These are phyloP conservation scores for Tylopilus rubrobrunneus DNA, from an alignment of 768 basidiomycete genomes.

Conservation along the genomic window DNA sequence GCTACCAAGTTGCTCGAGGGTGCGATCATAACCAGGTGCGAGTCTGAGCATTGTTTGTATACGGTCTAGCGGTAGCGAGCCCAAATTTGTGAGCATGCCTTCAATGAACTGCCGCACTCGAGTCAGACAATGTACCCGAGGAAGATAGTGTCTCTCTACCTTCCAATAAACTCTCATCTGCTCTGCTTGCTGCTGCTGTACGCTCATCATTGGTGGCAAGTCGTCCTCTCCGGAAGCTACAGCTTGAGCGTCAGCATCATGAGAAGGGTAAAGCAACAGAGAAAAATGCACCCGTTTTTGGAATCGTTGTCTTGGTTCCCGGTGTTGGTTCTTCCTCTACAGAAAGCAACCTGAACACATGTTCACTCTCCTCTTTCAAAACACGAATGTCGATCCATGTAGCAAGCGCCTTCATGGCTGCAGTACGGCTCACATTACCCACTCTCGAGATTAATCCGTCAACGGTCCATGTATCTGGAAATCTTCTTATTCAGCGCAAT, in stretches of 20 bases:
- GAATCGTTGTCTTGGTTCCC: constrained; percentile 16
- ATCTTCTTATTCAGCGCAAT: neutral
- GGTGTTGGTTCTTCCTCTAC: constrained; percentile 45
- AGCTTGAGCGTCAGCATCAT: neutral
- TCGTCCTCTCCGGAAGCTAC: constrained; percentile 41
- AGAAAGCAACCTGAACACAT: constrained; percentile 64
- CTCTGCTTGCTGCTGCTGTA: constrained; percentile 75
- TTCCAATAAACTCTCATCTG: constrained; percentile 91
- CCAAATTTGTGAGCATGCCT: constrained; percentile 88
- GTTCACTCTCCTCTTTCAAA: constrained; percentile 61
- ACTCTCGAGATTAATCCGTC: constrained; percentile 64
- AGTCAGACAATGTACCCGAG: neutral
- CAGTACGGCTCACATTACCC: constrained; percentile 58
- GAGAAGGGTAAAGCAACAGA: neutral
- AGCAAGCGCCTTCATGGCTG: constrained; percentile 67
- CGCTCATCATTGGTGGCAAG: constrained; percentile 45
- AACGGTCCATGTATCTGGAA: constrained; percentile 62
- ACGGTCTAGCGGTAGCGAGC: constrained; percentile 68
- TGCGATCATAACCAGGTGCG: constrained; percentile 78
- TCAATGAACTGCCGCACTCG: constrained; percentile 64
- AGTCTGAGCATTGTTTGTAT: constrained; percentile 88
- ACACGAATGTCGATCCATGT: constrained; percentile 87
- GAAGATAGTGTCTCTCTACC: constrained; percentile 36
- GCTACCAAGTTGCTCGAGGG: constrained; percentile 67
- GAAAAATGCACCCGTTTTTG: constrained; percentile 24